Evolutionary conservation across 371 early-diverging fungal species (phyloP).

Genomic region (Chytridium lagenaria): DNA sequence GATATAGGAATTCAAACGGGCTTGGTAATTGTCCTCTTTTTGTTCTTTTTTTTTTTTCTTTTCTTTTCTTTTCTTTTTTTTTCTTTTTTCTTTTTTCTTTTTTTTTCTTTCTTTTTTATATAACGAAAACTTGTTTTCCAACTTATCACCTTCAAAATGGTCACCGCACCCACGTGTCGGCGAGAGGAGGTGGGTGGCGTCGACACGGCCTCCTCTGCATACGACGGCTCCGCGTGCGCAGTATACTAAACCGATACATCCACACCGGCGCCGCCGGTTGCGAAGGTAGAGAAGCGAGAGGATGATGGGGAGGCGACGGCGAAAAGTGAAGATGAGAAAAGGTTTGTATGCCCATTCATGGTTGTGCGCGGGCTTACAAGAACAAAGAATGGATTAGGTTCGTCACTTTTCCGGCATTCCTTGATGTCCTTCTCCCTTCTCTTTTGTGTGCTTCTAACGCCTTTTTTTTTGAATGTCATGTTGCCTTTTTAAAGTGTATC

Average conservation of each 20-base stretch:
- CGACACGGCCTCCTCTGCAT: no score
- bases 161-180: neutral
- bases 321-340: conserved; percentile 12
- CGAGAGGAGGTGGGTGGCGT: no score
- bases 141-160: no score
- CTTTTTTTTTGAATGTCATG: neutral
- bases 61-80: conserved; percentile 28
- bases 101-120: neutral
- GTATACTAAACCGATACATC: neutral
- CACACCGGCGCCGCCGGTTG: neutral
- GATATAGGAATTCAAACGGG: conserved; percentile 50
- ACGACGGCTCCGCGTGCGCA: no score
- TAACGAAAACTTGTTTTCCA: conserved; percentile 5
- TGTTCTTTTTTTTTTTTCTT: conserved; percentile 17
- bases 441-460: neutral
- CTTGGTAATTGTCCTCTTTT: conserved; percentile 26
- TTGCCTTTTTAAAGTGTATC: conserved; percentile 23
- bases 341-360: conserved; percentile 34
- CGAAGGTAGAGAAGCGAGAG: neutral
- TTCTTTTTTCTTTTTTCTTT: conserved; percentile 12
- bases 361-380: conserved; percentile 35
- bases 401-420: conserved; percentile 10
- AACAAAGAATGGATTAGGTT: conserved; percentile 39
- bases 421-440: neutral
- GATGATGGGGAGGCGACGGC: neutral